phyloP scores from a whole-genome alignment of 2,329 filamentous ascomycete species.

The Xylaria sp. region DNA sequence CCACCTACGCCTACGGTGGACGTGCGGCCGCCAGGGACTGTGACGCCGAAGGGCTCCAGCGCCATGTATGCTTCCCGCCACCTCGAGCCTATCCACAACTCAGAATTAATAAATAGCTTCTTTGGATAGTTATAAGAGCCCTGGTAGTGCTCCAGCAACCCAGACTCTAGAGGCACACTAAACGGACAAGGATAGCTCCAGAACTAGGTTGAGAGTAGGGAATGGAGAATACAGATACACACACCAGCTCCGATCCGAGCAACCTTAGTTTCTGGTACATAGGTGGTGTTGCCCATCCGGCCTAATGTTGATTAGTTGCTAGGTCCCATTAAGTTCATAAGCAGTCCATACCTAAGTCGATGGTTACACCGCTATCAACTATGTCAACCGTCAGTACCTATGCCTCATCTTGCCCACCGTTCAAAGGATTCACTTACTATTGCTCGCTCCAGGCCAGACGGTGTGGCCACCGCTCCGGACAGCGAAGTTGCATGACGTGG shows the following conservation, averaged over 20 bases:
- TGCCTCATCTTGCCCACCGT: neutral
- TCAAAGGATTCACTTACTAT: neutral
- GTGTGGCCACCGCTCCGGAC: constrained; percentile 3
- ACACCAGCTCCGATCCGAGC: constrained; percentile 38
- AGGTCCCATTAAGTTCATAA: neutral
- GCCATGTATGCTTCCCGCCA: constrained; percentile 30
- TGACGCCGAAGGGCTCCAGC: constrained; percentile 23
- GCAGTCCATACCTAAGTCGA: constrained; percentile 40
- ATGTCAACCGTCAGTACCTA: neutral
- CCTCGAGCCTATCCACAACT: no score
- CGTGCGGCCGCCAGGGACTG: constrained; percentile 30
- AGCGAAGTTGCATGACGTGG: constrained; percentile 1
- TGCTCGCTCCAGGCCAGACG: constrained; percentile 1
- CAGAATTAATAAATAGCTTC: no score
- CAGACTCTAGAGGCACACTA: no score
- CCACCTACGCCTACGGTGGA: constrained; percentile 32
- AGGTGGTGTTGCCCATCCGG: constrained; percentile 35
- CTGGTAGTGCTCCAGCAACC: no score
- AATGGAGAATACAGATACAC: no score
- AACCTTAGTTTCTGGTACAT: constrained; percentile 31
- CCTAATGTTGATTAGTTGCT: constrained; percentile 1
- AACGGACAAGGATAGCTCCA: no score
- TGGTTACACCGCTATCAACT: constrained; percentile 40
- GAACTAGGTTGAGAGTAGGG: no score
- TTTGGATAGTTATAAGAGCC: no score